Evolutionary conservation across 345 rosid genomes (phyloP).

Genomic region (Pelargonium nanum): DNA sequence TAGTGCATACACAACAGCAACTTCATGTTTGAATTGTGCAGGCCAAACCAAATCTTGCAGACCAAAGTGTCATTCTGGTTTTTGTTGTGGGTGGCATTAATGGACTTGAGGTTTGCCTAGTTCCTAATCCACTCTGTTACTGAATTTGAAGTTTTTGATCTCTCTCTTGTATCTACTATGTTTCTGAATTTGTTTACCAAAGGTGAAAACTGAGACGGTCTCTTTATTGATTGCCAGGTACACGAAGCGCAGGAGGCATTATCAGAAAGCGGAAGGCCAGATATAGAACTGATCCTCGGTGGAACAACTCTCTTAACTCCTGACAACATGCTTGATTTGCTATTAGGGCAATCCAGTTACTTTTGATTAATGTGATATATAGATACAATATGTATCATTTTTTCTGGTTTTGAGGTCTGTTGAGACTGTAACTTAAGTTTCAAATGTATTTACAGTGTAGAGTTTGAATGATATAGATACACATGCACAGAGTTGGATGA

Average conservation of each 20-base stretch:
- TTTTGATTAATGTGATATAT: constrained; percentile 21
- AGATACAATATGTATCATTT: background rate
- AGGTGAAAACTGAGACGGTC: background rate
- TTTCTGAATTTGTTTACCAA: background rate
- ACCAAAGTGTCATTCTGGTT: constrained; percentile 71
- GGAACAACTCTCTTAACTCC: constrained; percentile 94
- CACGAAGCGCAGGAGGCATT: constrained; percentile 74
- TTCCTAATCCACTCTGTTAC: background rate
- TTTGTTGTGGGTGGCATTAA: constrained; percentile 90
- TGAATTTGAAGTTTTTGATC: background rate
- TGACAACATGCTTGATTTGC: constrained; percentile 65
- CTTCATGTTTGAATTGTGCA: constrained; percentile 21
- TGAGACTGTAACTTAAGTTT: background rate
- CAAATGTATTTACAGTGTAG: background rate
- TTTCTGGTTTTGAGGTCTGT: background rate
- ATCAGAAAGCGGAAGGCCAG: constrained; percentile 74
- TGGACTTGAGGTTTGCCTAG: constrained; percentile 49
- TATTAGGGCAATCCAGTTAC: constrained; percentile 52
- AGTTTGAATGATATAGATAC: background rate
- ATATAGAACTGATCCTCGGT: constrained; percentile 58
- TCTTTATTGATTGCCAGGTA: constrained; percentile 30
- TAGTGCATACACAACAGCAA: background rate
- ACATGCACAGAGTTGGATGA: background rate
- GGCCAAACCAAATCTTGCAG: constrained; percentile 83
- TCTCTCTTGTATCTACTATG: background rate